These are phyloP conservation scores for Tulasnella sp. DNA, from an alignment of 768 basidiomycete genomes.

Conservation along the genomic window DNA sequence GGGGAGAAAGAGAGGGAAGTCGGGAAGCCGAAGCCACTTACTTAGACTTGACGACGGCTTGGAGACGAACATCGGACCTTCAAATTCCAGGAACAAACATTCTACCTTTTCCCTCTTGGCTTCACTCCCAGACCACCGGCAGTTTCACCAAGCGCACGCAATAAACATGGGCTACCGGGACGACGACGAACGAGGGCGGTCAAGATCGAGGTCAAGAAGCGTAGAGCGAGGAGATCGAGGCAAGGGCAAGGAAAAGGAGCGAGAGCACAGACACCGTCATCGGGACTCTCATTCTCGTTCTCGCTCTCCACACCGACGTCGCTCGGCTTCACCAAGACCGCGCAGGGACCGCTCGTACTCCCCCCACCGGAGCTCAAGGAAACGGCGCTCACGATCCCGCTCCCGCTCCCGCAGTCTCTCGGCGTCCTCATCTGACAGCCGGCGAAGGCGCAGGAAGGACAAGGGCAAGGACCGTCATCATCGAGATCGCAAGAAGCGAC, in stretches of 20 bases:
- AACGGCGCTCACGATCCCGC: constrained; percentile 23
- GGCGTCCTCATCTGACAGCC: constrained; percentile 31
- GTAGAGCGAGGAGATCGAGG: constrained; percentile 1
- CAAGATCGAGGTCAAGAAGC: constrained; percentile 17
- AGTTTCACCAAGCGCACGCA: neutral
- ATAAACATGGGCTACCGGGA: neutral
- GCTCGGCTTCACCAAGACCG: constrained; percentile 18
- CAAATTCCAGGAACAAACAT: neutral
- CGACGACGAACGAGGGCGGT: constrained; percentile 9
- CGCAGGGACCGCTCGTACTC: constrained; percentile 16
- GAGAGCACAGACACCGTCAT: constrained; percentile 15
- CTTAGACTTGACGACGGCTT: neutral
- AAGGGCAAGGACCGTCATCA: constrained; percentile 30
- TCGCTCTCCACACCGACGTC: neutral
- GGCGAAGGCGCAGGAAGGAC: constrained; percentile 46
- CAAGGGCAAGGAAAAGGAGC: constrained; percentile 3
- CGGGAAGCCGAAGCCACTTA: neutral
- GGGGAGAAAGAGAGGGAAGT: neutral
- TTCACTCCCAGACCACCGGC: neutral
- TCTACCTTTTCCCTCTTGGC: neutral
- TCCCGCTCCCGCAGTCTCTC: constrained; percentile 31
- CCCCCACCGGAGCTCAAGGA: neutral
- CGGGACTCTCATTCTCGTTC: constrained; percentile 7
- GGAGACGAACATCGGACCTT: neutral
- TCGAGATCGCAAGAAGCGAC: constrained; percentile 15